Evolutionary conservation across 805 yeast genomes (phyloP), one percentile per base, ranked within the genome.

Genomic region (Candida suzukii): DNA sequence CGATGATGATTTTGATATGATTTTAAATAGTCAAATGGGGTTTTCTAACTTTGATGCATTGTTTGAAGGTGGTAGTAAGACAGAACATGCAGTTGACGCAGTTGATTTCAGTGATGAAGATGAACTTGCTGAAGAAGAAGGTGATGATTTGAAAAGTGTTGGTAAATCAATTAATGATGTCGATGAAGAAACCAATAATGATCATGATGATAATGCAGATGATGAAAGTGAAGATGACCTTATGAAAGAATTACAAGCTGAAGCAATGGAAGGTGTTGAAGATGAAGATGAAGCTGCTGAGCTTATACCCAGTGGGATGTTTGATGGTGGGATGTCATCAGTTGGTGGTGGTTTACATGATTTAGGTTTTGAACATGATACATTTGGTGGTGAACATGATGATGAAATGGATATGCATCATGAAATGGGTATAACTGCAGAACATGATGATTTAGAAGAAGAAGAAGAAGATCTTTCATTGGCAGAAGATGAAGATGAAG

Each of bases 21-120:
- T 60, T 4, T 48, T 63, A 48, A 52, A 45, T 29, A 67, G 65
- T 22, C 61, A 60, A 44, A 43, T 63, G 28, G 66, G 62, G 2
- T 43, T 50, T 19, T 46, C 43, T 9, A 49, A 55, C 24, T 50
- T 61, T 22, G 64, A 60, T 16, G 53, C 49, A 21, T 48, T 62
- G 53, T 58, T 58, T 40, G 73, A 66, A 26, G 80, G 75, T 17
- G 80, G 29, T 7, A 26, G 13, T 12, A 65, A 74, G 60, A 66
- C 85, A 2, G 71, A 73, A 41, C 98, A 90, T 60, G 90, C 93
- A 1, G 96, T 78, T 7, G 91, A 90, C 59, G 99, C 99, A 10
- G 68, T 88, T 26, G 98, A 91, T 60, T 91, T 85, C 57, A 96
- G 87, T 54, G 96, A 87, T 57, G 95, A 86, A 53, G 97, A 90